Conservation (phyloP, 176 grass and related monocot genomes). For the Lolium rigidum region DNA sequence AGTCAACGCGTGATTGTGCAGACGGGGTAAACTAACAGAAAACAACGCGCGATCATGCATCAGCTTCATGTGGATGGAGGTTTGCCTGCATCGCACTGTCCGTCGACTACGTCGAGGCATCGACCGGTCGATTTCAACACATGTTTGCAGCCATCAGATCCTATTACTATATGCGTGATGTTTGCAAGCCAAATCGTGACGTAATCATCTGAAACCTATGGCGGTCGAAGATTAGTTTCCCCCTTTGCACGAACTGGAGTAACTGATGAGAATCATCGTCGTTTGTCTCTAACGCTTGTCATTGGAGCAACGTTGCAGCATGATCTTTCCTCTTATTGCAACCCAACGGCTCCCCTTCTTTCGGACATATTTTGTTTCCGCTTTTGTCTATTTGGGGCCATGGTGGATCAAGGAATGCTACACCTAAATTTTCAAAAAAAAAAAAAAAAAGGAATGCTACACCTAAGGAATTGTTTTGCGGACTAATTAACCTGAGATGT, state of each 20-base stretch:
- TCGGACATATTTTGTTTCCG: too few relatives aligned
- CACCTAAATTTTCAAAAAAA: too few relatives aligned
- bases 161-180: neutral
- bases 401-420: too few relatives aligned
- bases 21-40: neutral
- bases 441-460: too few relatives aligned
- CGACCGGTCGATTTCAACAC: neutral
- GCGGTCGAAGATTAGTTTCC: neutral
- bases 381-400: too few relatives aligned
- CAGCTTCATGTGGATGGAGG: neutral
- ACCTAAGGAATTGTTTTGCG: too few relatives aligned
- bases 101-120: neutral
- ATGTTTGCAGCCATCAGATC: neutral
- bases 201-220: neutral
- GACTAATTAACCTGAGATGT: too few relatives aligned
- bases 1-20: neutral
- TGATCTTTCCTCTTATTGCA: too few relatives aligned
- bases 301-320: too few relatives aligned
- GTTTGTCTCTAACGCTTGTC: neutral
- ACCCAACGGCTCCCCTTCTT: too few relatives aligned
- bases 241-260: neutral
- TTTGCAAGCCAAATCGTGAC: neutral
- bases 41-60: neutral
- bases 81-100: slow-evolving; percentile 3
- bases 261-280: neutral